Conservation (phyloP, 352 stramenopile genomes). For the Pilasporangium apinafurcum region DNA sequence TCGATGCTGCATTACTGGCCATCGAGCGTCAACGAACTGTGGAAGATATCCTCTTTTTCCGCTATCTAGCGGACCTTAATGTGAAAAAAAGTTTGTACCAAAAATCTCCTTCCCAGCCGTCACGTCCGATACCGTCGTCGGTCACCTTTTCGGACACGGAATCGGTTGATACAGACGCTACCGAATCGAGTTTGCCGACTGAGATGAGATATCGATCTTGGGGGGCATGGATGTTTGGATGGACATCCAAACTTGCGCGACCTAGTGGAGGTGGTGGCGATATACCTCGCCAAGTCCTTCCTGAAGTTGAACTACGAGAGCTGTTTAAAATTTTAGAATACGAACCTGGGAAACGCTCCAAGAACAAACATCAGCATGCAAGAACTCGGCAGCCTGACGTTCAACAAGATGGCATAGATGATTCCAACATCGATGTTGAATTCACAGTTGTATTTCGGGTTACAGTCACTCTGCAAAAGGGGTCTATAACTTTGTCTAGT, state of each 20-base stretch:
- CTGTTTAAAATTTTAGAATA: slow-evolving; percentile 87
- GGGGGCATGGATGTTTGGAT: slow-evolving; percentile 84
- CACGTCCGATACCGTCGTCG: slow-evolving; percentile 39
- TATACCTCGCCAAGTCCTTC: slow-evolving; percentile 38
- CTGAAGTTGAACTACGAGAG: slow-evolving; percentile 77
- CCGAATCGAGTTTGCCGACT: slow-evolving; percentile 58
- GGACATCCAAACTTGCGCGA: slow-evolving; percentile 61
- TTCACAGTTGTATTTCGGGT: slow-evolving; percentile 59
- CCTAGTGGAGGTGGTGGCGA: slow-evolving; percentile 18
- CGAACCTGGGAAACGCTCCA: slow-evolving; percentile 60
- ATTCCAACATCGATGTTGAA: slow-evolving; percentile 21
- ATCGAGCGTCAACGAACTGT: slow-evolving; percentile 69
- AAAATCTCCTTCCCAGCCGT: slow-evolving; percentile 13
- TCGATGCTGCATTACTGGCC: slow-evolving; percentile 48
- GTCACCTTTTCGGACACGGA: slow-evolving; percentile 61
- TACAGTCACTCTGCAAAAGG: slow-evolving; percentile 65
- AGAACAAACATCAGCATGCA: slow-evolving; percentile 38
- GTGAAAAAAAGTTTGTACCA: slow-evolving; percentile 16
- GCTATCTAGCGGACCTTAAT: slow-evolving; percentile 65
- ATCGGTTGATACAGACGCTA: slow-evolving; percentile 73
- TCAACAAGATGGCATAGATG: slow-evolving; percentile 13
- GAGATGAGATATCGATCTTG: slow-evolving; percentile 75
- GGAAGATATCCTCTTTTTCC: slow-evolving; percentile 84
- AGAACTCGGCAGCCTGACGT: slow-evolving; percentile 13
- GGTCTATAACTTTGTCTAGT: slow-evolving; percentile 68